Percentiles rank a stretch among this genome's conserved stretches.
Conservation (phyloP, 2,329 filamentous ascomycete species). For the Hymenoscyphus albidus region DNA sequence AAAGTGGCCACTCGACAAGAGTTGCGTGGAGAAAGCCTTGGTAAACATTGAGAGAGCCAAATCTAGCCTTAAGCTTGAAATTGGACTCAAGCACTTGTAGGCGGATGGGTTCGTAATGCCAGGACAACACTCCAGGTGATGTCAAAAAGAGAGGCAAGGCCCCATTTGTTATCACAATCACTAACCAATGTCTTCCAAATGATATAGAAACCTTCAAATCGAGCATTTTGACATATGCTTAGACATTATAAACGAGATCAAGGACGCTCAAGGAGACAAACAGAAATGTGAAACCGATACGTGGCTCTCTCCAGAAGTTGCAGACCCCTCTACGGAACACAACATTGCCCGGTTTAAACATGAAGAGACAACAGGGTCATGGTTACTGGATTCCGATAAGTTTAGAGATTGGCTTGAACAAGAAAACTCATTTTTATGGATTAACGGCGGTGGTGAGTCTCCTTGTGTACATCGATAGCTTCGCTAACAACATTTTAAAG, state of each 20-base stretch:
- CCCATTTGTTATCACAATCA: background rate
- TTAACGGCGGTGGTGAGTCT: conserved; percentile 16
- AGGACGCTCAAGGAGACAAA: background rate
- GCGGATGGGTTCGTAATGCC: background rate
- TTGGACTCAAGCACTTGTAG: background rate
- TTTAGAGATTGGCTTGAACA: conserved; percentile 10
- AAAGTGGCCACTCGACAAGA: conserved; percentile 26
- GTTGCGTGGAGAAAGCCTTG: conserved; percentile 21
- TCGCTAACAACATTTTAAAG: background rate
- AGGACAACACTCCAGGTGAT: background rate
- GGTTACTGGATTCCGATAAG: conserved; percentile 14
- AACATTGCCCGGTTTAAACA: conserved; percentile 14
- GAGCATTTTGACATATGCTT: conserved; percentile 3
- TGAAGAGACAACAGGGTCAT: conserved; percentile 17
- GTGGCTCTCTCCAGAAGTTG: conserved; percentile 4
- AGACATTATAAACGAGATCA: background rate
- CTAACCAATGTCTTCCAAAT: background rate
- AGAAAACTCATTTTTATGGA: conserved; percentile 16
- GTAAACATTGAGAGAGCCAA: conserved; percentile 13
- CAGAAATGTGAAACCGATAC: background rate
- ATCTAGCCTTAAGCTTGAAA: conserved; percentile 2
- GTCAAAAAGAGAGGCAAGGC: background rate
- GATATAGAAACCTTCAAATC: background rate
- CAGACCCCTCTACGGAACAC: conserved; percentile 18
- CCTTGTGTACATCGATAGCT: background rate